Conservation (phyloP, 495 filamentous ascomycete genomes). For the Aspergillus funiculosus region DNA sequence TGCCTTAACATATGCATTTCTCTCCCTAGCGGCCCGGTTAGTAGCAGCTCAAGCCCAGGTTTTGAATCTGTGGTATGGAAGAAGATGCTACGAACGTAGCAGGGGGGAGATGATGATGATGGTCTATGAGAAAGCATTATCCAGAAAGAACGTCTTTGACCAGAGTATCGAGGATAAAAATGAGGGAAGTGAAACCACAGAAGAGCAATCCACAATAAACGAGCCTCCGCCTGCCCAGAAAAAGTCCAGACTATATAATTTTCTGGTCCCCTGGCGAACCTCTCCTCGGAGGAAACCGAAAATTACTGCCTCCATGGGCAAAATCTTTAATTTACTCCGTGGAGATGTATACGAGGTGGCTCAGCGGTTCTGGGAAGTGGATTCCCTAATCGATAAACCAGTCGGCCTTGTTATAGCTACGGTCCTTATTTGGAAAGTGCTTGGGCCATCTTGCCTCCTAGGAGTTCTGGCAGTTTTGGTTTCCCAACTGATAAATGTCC, state of each 20-base stretch:
- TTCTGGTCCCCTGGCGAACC: slow-evolving; percentile 18
- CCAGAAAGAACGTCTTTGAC: slow-evolving; percentile 62
- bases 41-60: slow-evolving; percentile 60
- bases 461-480: slow-evolving; percentile 59
- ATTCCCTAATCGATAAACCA: slow-evolving; percentile 60
- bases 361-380: slow-evolving; percentile 77
- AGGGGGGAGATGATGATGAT: slow-evolving; percentile 83
- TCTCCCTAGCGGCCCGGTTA: slow-evolving; percentile 56
- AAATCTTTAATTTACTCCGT: slow-evolving; percentile 76
- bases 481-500: slow-evolving; percentile 58
- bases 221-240: slow-evolving; percentile 9
- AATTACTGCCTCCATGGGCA: slow-evolving; percentile 69
- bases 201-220: background rate
- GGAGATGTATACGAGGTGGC: slow-evolving; percentile 78
- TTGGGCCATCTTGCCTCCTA: slow-evolving; percentile 73
- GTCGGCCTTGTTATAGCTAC: slow-evolving; percentile 62
- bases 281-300: slow-evolving; percentile 28
- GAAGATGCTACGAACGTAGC: slow-evolving; percentile 71
- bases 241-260: slow-evolving; percentile 9
- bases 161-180: slow-evolving; percentile 22
- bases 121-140: slow-evolving; percentile 78
- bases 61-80: slow-evolving; percentile 66
- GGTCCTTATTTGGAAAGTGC: slow-evolving; percentile 63
- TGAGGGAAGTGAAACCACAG: slow-evolving; percentile 5
- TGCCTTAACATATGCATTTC: slow-evolving; percentile 58